phyloP scores from a whole-genome alignment of 345 rosid genomes.

The Theobroma cacao region DNA sequence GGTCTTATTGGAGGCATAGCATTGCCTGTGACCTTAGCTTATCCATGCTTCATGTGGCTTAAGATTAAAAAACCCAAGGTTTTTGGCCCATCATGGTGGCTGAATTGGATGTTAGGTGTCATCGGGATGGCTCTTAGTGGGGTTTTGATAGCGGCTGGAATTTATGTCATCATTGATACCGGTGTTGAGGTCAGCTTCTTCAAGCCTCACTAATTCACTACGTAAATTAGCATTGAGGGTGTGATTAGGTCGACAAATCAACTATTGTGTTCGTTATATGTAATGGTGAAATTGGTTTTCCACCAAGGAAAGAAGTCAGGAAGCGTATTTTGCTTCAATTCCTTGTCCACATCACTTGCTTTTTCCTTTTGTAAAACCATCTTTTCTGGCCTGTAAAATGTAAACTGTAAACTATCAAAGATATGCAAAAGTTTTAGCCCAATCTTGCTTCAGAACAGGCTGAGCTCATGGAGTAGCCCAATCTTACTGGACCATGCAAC shows the following conservation, averaged over 20 bases:
- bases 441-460: neutral
- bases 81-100: constrained; percentile 44
- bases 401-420: too few relatives aligned
- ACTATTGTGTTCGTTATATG: neutral
- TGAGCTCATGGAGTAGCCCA: neutral
- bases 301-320: neutral
- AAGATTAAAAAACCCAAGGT: constrained; percentile 45
- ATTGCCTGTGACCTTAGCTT: constrained; percentile 59
- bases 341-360: neutral
- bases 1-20: constrained; percentile 62
- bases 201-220: constrained; percentile 33
- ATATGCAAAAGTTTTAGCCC: too few relatives aligned
- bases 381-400: too few relatives aligned
- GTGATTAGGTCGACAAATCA: neutral
- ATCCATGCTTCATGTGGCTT: constrained; percentile 75
- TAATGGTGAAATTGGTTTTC: neutral
- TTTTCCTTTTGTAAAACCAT: too few relatives aligned
- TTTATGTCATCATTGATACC: constrained; percentile 39
- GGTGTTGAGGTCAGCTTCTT: constrained; percentile 60
- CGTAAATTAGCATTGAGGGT: neutral
- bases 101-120: constrained; percentile 55
- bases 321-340: neutral
- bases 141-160: constrained; percentile 41
- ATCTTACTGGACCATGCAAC: neutral
- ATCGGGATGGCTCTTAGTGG: constrained; percentile 49